Conservation (phyloP, 306 rosid genomes). For the Rubus parviflorus region DNA sequence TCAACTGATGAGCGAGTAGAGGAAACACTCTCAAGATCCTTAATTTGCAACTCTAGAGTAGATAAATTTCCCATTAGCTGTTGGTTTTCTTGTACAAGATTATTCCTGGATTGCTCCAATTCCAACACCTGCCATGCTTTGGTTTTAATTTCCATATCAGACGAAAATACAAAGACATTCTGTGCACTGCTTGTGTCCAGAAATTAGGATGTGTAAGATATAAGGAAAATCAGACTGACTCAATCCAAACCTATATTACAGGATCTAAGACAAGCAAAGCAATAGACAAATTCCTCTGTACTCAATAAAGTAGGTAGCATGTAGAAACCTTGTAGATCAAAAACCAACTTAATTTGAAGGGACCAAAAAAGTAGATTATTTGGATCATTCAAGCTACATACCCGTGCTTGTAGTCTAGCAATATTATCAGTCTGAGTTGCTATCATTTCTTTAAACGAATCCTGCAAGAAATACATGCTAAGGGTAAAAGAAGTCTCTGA, state of each 20-base stretch:
- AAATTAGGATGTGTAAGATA: slow-evolving; percentile 28
- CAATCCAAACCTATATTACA: not conserved
- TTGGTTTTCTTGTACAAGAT: slow-evolving; percentile 63
- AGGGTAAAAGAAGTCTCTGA: slow-evolving; percentile 10
- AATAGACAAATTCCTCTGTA: not conserved
- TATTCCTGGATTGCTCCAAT: slow-evolving; percentile 63
- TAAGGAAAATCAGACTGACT: slow-evolving; percentile 10
- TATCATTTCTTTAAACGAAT: slow-evolving; percentile 44
- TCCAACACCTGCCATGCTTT: slow-evolving; percentile 89
- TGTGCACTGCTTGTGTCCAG: slow-evolving; percentile 33
- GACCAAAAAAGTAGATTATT: slow-evolving; percentile 18
- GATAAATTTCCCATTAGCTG: slow-evolving; percentile 56
- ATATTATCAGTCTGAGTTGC: slow-evolving; percentile 45
- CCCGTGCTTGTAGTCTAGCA: slow-evolving; percentile 57
- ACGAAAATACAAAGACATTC: slow-evolving; percentile 43
- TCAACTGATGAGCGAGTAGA: slow-evolving; percentile 40
- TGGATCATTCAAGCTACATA: slow-evolving; percentile 36
- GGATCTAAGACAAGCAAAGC: slow-evolving; percentile 6
- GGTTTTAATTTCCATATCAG: slow-evolving; percentile 85
- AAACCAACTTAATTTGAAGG: slow-evolving; percentile 18
- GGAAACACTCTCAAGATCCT: slow-evolving; percentile 51
- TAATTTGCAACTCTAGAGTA: slow-evolving; percentile 58
- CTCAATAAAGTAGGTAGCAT: slow-evolving; percentile 1
- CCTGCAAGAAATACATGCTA: slow-evolving; percentile 48
- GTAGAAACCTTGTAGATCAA: not conserved